These are phyloP conservation scores for Aspergillus ibericus DNA, from an alignment of 2,329 filamentous ascomycete species.

Conservation along the genomic window DNA sequence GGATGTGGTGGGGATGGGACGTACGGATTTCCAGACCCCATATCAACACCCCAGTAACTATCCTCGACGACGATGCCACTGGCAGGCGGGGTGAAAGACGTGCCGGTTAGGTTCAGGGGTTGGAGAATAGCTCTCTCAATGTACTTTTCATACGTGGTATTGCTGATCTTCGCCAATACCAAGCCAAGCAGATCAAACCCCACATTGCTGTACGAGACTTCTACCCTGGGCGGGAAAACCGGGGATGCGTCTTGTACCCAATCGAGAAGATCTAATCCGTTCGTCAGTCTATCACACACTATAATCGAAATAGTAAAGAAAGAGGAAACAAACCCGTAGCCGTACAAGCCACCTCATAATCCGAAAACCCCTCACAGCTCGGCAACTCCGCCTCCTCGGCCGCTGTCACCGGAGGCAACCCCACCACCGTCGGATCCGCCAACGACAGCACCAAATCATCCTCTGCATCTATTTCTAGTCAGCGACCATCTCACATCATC, in stretches of 20 bases:
- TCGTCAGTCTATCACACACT: too few relatives aligned
- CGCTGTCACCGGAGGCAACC: conserved; percentile 4
- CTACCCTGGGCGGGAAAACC: conserved; percentile 25
- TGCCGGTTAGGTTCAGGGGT: conserved; percentile 15
- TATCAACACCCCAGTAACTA: neutral
- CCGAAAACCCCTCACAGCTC: neutral
- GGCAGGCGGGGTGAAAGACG: neutral
- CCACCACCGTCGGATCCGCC: conserved; percentile 10
- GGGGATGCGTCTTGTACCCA: conserved; percentile 4
- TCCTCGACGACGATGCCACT: neutral
- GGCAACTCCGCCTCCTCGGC: neutral
- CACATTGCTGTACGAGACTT: conserved; percentile 29
- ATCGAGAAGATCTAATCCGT: neutral
- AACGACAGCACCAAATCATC: conserved; percentile 1
- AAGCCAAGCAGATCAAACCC: conserved; percentile 30
- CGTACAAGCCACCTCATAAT: neutral
- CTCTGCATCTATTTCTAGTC: neutral
- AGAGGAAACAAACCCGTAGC: neutral
- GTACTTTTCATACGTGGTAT: conserved; percentile 25
- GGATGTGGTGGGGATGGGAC: too few relatives aligned
- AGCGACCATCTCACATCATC: neutral
- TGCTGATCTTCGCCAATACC: conserved; percentile 27
- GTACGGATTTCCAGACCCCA: conserved; percentile 13
- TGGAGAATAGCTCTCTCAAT: conserved; percentile 20
- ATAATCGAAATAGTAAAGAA: too few relatives aligned